These are phyloP conservation scores for Zygotorulaspora florentina DNA, from an alignment of 805 yeast species.

Conservation along the genomic window DNA sequence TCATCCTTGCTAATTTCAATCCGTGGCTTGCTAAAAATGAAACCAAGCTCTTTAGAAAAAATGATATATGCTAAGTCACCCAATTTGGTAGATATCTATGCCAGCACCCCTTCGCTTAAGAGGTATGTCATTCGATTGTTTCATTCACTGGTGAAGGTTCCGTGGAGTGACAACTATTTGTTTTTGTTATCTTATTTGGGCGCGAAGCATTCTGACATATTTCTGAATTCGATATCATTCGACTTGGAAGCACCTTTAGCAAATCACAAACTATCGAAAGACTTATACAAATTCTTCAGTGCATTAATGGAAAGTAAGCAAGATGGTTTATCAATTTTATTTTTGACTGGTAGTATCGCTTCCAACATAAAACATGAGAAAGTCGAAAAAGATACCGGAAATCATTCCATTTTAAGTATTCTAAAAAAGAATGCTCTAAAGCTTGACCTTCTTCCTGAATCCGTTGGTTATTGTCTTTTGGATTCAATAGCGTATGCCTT, in stretches of 20 bases:
- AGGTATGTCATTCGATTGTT: constrained; percentile 51
- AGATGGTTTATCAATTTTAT: constrained; percentile 69
- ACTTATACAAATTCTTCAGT: constrained; percentile 60
- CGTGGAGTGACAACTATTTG: constrained; percentile 60
- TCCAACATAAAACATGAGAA: constrained; percentile 25
- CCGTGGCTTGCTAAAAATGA: constrained; percentile 45
- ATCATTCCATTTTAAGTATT: constrained; percentile 47
- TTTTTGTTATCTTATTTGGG: constrained; percentile 82
- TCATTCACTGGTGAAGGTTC: constrained; percentile 51
- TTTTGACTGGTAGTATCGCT: constrained; percentile 52
- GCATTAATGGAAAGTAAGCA: constrained; percentile 67
- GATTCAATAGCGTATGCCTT: constrained; percentile 72
- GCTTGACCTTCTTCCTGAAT: constrained; percentile 52
- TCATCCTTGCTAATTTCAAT: constrained; percentile 53
- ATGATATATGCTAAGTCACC: constrained; percentile 54
- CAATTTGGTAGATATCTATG: constrained; percentile 53
- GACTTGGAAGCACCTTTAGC: constrained; percentile 59
- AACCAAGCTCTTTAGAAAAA: constrained; percentile 64
- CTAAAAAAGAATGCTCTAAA: constrained; percentile 52
- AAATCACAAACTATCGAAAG: constrained; percentile 48
- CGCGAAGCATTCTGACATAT: constrained; percentile 50
- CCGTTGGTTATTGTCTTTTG: constrained; percentile 61
- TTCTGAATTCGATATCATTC: constrained; percentile 54
- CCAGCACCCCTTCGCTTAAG: constrained; percentile 46
- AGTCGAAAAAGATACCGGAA: constrained; percentile 8